phyloP scores from a whole-genome alignment of 1,284 basidiomycete genomes.

The Wolfiporia cocos region DNA sequence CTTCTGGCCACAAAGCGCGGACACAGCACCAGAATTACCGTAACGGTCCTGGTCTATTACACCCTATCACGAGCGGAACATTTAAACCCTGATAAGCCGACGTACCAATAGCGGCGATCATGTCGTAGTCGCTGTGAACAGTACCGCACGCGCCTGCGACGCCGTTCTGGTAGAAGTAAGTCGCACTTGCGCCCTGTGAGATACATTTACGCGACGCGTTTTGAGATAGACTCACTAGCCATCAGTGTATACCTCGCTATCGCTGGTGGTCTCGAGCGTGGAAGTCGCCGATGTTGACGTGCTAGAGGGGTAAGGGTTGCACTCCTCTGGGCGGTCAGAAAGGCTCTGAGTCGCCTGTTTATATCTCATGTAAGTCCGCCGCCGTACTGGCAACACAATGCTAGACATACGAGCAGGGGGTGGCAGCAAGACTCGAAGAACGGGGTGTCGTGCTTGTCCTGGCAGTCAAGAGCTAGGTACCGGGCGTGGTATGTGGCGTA shows the following conservation, averaged over 20 bases:
- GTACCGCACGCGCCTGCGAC: conserved; percentile 70
- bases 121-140: conserved; percentile 57
- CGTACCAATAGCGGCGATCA: conserved; percentile 66
- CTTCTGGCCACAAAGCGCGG: conserved; percentile 57
- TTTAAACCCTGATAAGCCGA: too few species aligned
- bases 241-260: conserved; percentile 23
- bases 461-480: conserved; percentile 52
- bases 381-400: not conserved
- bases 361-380: conserved; percentile 2
- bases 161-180: conserved; percentile 52
- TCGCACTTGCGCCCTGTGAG: too few species aligned
- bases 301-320: conserved; percentile 34
- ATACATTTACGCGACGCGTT: too few species aligned
- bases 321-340: conserved; percentile 43
- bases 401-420: conserved; percentile 38
- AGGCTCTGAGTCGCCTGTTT: conserved; percentile 43
- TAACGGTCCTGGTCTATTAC: conserved; percentile 48
- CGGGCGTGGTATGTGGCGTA: conserved; percentile 64
- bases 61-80: too few species aligned
- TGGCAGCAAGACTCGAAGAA: conserved; percentile 65
- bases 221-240: conserved; percentile 24
- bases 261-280: too few species aligned
- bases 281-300: too few species aligned
- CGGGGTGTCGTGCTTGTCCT: conserved; percentile 52
- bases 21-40: conserved; percentile 39